Evolutionary conservation across 2,329 filamentous ascomycete genomes (phyloP).

Genomic region (Botrytis pseudocinerea): DNA sequence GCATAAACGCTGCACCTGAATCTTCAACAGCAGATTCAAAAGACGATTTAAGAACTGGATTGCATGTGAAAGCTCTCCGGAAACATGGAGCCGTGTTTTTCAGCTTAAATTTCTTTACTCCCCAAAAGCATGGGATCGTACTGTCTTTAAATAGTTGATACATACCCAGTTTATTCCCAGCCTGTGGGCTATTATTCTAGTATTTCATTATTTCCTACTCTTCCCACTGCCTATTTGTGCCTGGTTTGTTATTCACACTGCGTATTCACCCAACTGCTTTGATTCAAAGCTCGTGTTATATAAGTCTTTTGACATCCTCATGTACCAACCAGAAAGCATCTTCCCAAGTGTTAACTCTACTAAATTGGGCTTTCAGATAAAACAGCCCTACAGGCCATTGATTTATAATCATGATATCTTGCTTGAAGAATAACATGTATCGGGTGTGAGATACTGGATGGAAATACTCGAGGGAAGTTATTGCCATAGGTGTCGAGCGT

Average conservation of each 20-base stretch:
- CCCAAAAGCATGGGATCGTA: fast-evolving
- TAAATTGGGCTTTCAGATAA: fast-evolving
- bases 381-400: fast-evolving
- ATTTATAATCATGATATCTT: fast-evolving
- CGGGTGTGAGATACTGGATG: not conserved
- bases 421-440: not conserved
- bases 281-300: not conserved
- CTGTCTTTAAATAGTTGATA: too few species aligned
- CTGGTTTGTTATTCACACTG: not conserved
- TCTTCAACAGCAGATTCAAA: too few species aligned
- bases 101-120: not conserved
- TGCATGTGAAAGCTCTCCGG: not conserved
- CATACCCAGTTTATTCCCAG: not conserved
- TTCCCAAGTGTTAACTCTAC: not conserved
- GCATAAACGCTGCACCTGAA: not conserved
- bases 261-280: not conserved
- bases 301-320: not conserved
- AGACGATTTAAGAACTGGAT: not conserved
- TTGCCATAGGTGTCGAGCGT: not conserved
- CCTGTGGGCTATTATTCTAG: too few species aligned
- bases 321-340: too few species aligned
- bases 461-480: not conserved
- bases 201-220: too few species aligned
- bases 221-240: fast-evolving
- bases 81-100: too few species aligned